Evolutionary conservation across 495 filamentous ascomycete genomes (phyloP), one percentile per base, ranked within the genome.

Genomic region (Penicillium cinerascens): DNA sequence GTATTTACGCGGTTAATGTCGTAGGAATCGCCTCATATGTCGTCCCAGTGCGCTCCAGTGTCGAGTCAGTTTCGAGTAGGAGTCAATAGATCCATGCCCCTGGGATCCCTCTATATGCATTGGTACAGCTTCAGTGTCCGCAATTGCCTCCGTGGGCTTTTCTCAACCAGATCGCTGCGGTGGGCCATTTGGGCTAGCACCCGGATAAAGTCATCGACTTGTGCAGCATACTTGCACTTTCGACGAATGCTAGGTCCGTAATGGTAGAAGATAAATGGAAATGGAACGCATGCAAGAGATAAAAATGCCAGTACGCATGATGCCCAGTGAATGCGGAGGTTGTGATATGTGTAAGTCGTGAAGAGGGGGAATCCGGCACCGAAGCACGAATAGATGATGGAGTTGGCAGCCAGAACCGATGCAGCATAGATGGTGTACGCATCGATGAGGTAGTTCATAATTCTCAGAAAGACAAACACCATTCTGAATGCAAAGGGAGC

Each of bases 321-420:
- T 7, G 85, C 87, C 87, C 86, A 89, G 63, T 89, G 84, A 43
- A 84, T 80, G 46, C 87, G 86, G 0, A 91, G 75, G 52, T 79
- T 73, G 2, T 68, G 41, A 67, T 86, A 90, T 82, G 89, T 84
- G 47, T 82, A 67, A 0, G 77, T 78, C 0, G 86, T 88, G 66
- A 91, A 89, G 0, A 91, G 73, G 0, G 87, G 87, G 65, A 91
- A 90, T 0, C 76, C 82, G 10, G 85, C 83, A 39, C 87, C 87
- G 53, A 90, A 88, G 20, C 70, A 44, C 2, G 71, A 77, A 9
- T 79, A 70, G n/a, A 90, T 70, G 4, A 89, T 78, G 9, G 82
- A 73, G 61, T 85, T 88, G 6, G 85, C 85, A 1, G 87, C 87
- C 2, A 91, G 69, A 0, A 86, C 86, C 1, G 80, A 84, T 0